Conservation (phyloP, 805 yeast species). For the Candida verbasci region DNA sequence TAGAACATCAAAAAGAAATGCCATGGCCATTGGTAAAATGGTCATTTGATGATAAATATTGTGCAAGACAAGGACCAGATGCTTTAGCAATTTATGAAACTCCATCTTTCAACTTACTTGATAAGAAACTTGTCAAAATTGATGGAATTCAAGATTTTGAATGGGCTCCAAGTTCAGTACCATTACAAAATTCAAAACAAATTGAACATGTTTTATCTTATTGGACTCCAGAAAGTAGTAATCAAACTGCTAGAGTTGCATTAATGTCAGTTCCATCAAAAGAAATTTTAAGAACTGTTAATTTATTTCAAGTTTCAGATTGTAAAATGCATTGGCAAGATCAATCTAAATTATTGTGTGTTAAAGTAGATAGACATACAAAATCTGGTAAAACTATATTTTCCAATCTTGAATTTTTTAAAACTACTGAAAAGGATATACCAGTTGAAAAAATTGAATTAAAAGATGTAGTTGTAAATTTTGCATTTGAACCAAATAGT, state of each 20-base stretch:
- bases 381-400: constrained; percentile 89
- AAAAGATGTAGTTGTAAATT: constrained; percentile 79
- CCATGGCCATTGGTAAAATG: constrained; percentile 97
- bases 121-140: constrained; percentile 78
- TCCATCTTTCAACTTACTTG: constrained; percentile 71
- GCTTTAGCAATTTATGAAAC: constrained; percentile 89
- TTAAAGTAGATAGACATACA: constrained; percentile 94
- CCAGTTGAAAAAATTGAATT: constrained; percentile 94
- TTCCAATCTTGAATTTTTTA: constrained; percentile 89
- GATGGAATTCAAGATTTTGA: constrained; percentile 87
- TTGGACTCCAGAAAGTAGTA: constrained; percentile 94
- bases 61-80: constrained; percentile 93
- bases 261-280: constrained; percentile 83
- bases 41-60: constrained; percentile 88
- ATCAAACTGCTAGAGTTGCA: constrained; percentile 93
- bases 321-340: constrained; percentile 94
- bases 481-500: constrained; percentile 95
- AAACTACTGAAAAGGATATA: constrained; percentile 78
- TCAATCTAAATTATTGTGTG: constrained; percentile 78
- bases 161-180: constrained; percentile 88
- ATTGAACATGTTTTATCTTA: constrained; percentile 72
- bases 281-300: constrained; percentile 81
- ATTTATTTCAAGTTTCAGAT: constrained; percentile 90
- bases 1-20: constrained; percentile 64
- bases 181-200: constrained; percentile 52